Conservation (phyloP, 1,139 yeast genomes). For the Saccharomyces hybrid region DNA sequence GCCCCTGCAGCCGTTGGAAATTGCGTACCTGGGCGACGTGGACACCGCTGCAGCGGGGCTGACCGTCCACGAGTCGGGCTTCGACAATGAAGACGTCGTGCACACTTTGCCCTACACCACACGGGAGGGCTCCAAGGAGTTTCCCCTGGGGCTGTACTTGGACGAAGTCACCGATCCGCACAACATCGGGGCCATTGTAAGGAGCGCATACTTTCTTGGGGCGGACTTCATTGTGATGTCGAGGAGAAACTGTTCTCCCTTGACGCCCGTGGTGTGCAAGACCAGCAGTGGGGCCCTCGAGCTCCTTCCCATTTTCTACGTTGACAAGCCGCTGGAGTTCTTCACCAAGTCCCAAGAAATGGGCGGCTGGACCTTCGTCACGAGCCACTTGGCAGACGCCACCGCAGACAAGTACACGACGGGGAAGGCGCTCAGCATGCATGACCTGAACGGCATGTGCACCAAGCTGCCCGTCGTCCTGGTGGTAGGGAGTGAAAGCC, state of each 20-base stretch:
- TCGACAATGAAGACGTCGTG: not conserved
- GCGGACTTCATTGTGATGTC: constrained; percentile 75
- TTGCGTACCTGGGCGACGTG: constrained; percentile 35
- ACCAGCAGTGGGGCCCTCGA: constrained; percentile 89
- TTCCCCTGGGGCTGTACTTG: constrained; percentile 67
- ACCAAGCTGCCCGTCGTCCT: constrained; percentile 53
- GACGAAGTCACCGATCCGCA: constrained; percentile 89
- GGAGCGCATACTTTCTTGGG: constrained; percentile 80
- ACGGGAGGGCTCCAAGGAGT: constrained; percentile 22
- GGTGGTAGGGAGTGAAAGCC: constrained; percentile 81
- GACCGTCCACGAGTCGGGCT: constrained; percentile 7
- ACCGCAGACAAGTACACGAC: constrained; percentile 11
- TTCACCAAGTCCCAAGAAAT: constrained; percentile 44
- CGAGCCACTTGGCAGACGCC: constrained; percentile 37
- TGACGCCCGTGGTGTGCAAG: constrained; percentile 66
- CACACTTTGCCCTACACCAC: not conserved
- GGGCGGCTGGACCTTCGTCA: constrained; percentile 66
- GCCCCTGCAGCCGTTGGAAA: constrained; percentile 43
- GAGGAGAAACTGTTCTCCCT: constrained; percentile 60
- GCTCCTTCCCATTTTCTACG: constrained; percentile 52
- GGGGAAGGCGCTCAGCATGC: constrained; percentile 36
- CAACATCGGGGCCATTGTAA: constrained; percentile 77
- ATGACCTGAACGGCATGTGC: constrained; percentile 40
- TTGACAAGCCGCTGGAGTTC: constrained; percentile 53
- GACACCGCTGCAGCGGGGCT: constrained; percentile 19